Evolutionary conservation across 345 rosid genomes (phyloP), one percentile per base, ranked within the genome.

Genomic region (Luvunga scandens): DNA sequence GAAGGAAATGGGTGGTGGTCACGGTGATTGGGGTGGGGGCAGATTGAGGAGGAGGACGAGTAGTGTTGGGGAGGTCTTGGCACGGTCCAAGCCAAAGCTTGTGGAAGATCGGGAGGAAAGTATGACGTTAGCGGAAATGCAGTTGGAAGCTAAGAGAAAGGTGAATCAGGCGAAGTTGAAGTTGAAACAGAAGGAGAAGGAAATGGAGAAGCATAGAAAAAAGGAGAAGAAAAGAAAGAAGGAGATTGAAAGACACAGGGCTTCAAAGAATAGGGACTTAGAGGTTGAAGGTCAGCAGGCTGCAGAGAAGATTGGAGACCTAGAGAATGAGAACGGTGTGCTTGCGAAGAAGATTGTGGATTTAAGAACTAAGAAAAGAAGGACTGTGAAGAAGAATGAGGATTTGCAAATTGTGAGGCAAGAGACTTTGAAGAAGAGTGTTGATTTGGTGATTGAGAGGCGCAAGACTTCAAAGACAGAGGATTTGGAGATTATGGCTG

Each of bases 41-140:
- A 80, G 92, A 82, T 81, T 82, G 80, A 65, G 81, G 86, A 82
- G 83, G 75, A 81, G 80, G 68, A 78, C 57, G 64, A 81, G 86
- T 59, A 70, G 63, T 75, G 84, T 83, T 74, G 83, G 85, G 73
- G 83, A 85, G 48, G 78, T 77, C 34, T 70, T 86, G 79, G 84
- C 84, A 14, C 81, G 85, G 81, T 82, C 85, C 7, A 80, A 65
- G 36, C 76, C 80, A 5, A 69, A 74, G 77, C 79, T 18, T 64
- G 81, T 66, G 65, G 79, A 72, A 64, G 59, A 64, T 68, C 55
- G 7, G 16, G 97, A 91, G 36, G 97, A 88, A 77, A 85, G 62
- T 80, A 88, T 92, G 93, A 95, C 98, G 19, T 81, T 95, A 78
- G 95, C 94, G 1, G 88, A 91, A 84, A 88, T 95, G 94, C 89